A percentile compares a stretch with the other conserved stretches of the same genome.
Evolutionary conservation across 768 basidiomycete species (phyloP).

Genomic region (Lactarius trivialis): DNA sequence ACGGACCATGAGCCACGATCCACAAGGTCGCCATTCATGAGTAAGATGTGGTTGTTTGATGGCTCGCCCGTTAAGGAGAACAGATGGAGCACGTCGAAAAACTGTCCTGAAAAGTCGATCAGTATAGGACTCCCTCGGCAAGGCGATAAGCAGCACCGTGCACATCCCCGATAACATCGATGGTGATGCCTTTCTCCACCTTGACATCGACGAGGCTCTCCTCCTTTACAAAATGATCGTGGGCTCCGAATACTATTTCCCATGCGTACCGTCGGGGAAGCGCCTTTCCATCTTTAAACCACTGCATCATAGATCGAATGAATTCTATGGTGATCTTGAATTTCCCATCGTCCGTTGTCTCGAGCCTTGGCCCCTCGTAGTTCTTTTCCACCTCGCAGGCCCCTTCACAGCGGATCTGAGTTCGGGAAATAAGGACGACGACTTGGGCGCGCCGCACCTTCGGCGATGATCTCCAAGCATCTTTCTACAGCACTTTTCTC

Average conservation of each 20-base stretch:
- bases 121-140: constrained; percentile 4
- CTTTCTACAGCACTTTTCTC: constrained; percentile 72
- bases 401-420: constrained; percentile 36
- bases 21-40: constrained; percentile 96
- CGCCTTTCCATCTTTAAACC: constrained; percentile 94
- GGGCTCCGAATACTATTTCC: constrained; percentile 91
- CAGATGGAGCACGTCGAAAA: constrained; percentile 88
- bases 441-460: constrained; percentile 43
- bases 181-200: constrained; percentile 69
- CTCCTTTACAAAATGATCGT: constrained; percentile 66
- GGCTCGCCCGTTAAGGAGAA: constrained; percentile 82
- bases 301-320: constrained; percentile 77
- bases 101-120: constrained; percentile 59
- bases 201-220: constrained; percentile 74
- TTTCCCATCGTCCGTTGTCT: constrained; percentile 51
- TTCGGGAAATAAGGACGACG: background rate
- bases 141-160: constrained; percentile 50
- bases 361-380: constrained; percentile 72
- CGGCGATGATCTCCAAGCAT: constrained; percentile 70
- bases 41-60: constrained; percentile 71
- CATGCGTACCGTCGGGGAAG: constrained; percentile 85
- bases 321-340: constrained; percentile 74
- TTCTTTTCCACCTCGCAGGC: constrained; percentile 69
- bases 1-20: constrained; percentile 96
- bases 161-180: constrained; percentile 94